Conservation (phyloP, 2,329 filamentous ascomycete genomes). For the Diaporthe citri region DNA sequence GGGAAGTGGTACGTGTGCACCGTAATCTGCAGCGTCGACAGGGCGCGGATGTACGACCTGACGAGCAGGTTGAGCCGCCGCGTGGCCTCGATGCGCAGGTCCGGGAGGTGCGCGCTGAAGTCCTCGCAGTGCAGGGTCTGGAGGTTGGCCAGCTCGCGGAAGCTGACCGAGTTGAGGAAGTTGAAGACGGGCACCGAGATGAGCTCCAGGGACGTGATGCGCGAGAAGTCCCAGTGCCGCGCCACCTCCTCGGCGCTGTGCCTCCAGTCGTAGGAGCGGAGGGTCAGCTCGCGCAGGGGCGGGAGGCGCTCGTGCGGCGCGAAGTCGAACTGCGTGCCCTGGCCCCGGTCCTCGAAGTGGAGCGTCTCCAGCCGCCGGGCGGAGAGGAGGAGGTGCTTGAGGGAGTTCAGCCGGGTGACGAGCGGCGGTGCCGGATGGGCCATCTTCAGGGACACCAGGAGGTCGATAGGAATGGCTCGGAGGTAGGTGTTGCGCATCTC, state of each 20-base stretch:
- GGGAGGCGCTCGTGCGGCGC: slow-evolving; percentile 56
- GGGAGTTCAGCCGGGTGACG: slow-evolving; percentile 54
- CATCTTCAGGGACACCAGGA: slow-evolving; percentile 57
- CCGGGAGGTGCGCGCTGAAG: slow-evolving; percentile 55
- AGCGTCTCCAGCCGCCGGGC: slow-evolving; percentile 53
- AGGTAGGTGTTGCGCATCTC: slow-evolving; percentile 53
- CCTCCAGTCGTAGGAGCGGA: slow-evolving; percentile 64
- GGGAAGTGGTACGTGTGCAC: slow-evolving; percentile 57
- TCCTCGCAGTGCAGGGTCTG: slow-evolving; percentile 58
- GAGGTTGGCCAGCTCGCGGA: slow-evolving; percentile 53
- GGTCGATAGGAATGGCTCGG: slow-evolving; percentile 53
- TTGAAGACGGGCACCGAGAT: slow-evolving; percentile 58
- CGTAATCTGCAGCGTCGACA: slow-evolving; percentile 55
- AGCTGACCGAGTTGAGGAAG: slow-evolving; percentile 58
- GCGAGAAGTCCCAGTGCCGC: slow-evolving; percentile 61
- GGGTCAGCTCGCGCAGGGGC: slow-evolving; percentile 54
- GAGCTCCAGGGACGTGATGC: slow-evolving; percentile 56
- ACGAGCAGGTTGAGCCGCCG: slow-evolving; percentile 54
- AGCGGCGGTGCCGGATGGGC: slow-evolving; percentile 55
- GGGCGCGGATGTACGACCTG: slow-evolving; percentile 52
- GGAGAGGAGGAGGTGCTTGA: slow-evolving; percentile 58
- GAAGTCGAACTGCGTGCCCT: slow-evolving; percentile 60
- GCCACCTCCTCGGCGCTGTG: slow-evolving; percentile 54
- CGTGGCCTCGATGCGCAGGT: slow-evolving; percentile 56
- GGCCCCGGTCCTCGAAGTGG: slow-evolving; percentile 59